Percentiles rank a stretch among this genome's conserved stretches.
Conservation (phyloP, 2,329 filamentous ascomycete species). For the Lizonia empirigonia region DNA sequence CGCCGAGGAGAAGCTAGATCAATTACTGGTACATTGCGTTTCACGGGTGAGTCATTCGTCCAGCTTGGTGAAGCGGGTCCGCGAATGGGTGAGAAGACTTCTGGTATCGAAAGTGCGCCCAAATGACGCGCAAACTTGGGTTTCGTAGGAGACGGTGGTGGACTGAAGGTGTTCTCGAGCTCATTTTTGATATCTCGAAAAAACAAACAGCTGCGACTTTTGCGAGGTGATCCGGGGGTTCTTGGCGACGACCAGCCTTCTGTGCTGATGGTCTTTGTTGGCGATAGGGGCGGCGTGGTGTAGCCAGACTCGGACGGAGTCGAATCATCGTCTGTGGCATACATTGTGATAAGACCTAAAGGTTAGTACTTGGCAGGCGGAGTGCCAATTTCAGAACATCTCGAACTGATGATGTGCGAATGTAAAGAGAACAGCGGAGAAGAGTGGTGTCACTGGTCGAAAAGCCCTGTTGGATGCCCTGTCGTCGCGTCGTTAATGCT, state of each 20-base stretch:
- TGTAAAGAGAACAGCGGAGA: constrained; percentile 2
- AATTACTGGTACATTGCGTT: constrained; percentile 5
- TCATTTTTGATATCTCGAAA: constrained; percentile 23
- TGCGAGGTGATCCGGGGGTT: constrained; percentile 41
- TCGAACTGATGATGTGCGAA: constrained; percentile 29
- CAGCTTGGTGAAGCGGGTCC: constrained; percentile 4
- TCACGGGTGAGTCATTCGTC: constrained; percentile 21
- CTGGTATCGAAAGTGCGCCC: constrained; percentile 22
- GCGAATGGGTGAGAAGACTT: constrained; percentile 15
- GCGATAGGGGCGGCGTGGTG: constrained; percentile 43
- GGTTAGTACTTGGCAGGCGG: constrained; percentile 3
- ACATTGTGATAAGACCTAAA: constrained; percentile 27
- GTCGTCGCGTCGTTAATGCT: constrained; percentile 35
- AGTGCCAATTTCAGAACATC: constrained; percentile 27
- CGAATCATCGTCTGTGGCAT: constrained; percentile 26
- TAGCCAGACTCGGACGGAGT: constrained; percentile 24
- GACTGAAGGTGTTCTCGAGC: constrained; percentile 16
- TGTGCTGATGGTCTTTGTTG: constrained; percentile 43
- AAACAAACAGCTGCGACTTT: constrained; percentile 35
- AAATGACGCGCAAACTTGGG: constrained; percentile 21
- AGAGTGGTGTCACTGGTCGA: constrained; percentile 1
- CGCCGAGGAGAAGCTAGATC: constrained; percentile 1
- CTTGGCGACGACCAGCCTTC: constrained; percentile 39
- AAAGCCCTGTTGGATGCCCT: constrained; percentile 15
- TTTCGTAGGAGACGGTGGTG: constrained; percentile 36